A percentile compares a stretch with the other conserved stretches of the same genome.
Conservation (phyloP, 768 basidiomycete genomes). For the Hygrophorus pudorinus region DNA sequence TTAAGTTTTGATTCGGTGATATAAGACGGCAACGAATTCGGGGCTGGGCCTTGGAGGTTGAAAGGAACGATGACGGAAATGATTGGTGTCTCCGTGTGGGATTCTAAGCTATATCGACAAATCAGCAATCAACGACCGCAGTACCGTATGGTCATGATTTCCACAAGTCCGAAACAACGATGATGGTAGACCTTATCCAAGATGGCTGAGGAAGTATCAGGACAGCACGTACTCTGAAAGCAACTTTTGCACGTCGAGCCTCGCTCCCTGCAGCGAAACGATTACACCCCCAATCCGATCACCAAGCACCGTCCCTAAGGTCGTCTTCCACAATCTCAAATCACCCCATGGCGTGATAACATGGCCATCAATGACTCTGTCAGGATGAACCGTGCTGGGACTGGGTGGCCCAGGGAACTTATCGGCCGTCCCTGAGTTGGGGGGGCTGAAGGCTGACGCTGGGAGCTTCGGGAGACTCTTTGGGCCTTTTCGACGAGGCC, state of each 20-base stretch:
- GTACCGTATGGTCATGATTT: constrained; percentile 10
- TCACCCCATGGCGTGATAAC: constrained; percentile 35
- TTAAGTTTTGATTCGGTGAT: constrained; percentile 27
- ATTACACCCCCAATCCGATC: constrained; percentile 47
- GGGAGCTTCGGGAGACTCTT: constrained; percentile 66
- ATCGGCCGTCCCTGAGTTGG: constrained; percentile 57
- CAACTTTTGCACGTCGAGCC: constrained; percentile 29
- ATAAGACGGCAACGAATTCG: constrained; percentile 28
- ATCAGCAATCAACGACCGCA: background rate
- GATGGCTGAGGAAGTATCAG: background rate
- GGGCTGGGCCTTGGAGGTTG: constrained; percentile 37
- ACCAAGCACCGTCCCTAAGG: constrained; percentile 35
- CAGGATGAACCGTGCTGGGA: constrained; percentile 57
- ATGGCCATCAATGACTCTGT: constrained; percentile 57
- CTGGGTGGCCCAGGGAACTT: constrained; percentile 59
- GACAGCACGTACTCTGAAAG: constrained; percentile 35
- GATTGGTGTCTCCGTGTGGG: constrained; percentile 25
- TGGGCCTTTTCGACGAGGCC: constrained; percentile 47
- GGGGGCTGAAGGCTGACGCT: constrained; percentile 64
- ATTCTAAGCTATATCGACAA: constrained; percentile 9
- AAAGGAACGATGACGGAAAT: constrained; percentile 57
- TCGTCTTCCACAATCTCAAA: constrained; percentile 41
- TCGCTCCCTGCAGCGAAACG: constrained; percentile 32
- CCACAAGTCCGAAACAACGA: background rate
- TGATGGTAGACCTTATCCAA: background rate